A percentile compares a stretch with the other conserved stretches of the same genome.
phyloP scores from a whole-genome alignment of 208 protist genomes.

The Leishmania gerbilli region DNA sequence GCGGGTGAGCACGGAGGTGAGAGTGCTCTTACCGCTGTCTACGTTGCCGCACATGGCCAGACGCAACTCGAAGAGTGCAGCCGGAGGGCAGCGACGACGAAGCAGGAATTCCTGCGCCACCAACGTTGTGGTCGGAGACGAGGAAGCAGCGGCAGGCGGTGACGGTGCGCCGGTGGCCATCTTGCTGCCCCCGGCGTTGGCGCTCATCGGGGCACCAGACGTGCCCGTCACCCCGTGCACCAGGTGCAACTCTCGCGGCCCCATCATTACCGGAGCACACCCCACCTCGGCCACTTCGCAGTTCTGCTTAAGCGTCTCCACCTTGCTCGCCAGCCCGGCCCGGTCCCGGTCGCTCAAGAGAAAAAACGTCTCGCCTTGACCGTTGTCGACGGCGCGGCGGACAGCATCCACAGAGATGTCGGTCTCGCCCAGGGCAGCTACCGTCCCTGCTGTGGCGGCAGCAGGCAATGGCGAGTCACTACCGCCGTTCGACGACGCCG shows the following conservation, averaged over 20 bases:
- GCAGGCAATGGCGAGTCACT: neutral
- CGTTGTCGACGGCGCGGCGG: conserved; percentile 36
- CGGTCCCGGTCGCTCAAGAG: conserved; percentile 37
- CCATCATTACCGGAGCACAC: conserved; percentile 44
- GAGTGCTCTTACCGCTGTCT: conserved; percentile 92
- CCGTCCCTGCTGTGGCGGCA: neutral
- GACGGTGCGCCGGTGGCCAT: neutral
- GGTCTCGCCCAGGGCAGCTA: conserved; percentile 16
- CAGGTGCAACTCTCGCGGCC: conserved; percentile 55
- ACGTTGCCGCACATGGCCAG: conserved; percentile 94
- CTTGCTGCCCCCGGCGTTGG: neutral
- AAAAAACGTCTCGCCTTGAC: conserved; percentile 78
- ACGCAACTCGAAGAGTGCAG: conserved; percentile 77
- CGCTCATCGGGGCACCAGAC: neutral
- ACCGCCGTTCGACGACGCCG: neutral
- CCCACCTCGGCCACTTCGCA: conserved; percentile 33
- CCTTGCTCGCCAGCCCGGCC: conserved; percentile 35
- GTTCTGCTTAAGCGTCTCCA: conserved; percentile 33
- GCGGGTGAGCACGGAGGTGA: conserved; percentile 91
- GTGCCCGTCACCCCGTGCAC: neutral
- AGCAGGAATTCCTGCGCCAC: conserved; percentile 81
- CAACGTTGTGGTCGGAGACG: conserved; percentile 19
- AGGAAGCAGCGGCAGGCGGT: neutral
- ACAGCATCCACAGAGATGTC: conserved; percentile 52
- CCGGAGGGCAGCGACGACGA: conserved; percentile 44